Evolutionary conservation across 768 basidiomycete genomes (phyloP), one percentile per base, ranked within the genome.

Genomic region (Auricularia heimuer): DNA sequence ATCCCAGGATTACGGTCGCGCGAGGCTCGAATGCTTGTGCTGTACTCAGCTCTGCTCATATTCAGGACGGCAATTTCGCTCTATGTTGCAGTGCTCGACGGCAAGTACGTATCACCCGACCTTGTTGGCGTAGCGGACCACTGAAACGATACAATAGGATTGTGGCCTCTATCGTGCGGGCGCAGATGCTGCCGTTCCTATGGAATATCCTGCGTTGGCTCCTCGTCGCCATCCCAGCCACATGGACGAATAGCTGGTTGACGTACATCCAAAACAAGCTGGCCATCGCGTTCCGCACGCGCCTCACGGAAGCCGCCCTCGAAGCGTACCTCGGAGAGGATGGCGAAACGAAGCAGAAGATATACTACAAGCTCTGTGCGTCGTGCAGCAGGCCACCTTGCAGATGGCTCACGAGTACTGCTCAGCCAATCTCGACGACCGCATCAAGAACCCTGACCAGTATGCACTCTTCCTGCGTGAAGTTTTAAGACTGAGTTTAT

Each of bases 361-460:
- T 92, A 12, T 99, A 94, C 74, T 99, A 99, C 74, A 96, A 97
- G 74, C 75, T 99, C 16, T 86, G 93, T 89, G 70, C 66, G 86
- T 75, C 36, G 45, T 35, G 44, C 11, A 45, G 51, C 39, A 61
- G 24, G 33, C 36, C 14, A 18, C 6, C 16, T 42, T 4, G 16
- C 63, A 18, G 3, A 3, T 37, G 33, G 63, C 54, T 42, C 16
- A 44, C 54, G 11, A 14, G 42, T 44, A 24, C 16, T 60, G 8
- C 24, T 34, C 70, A 92, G 94, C 91, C 54, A 97, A 97, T 73
- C 77, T 98, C 69, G 95, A 98, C 72, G 96, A 98, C 72, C 81
- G 96, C 62, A 94, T 98, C 62, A 94, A 94, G 80, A 97, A 98
- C 70, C 89, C 92, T 16, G 94, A 98, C 73, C 94, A 97, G 89